Evolutionary conservation across 192 early-diverging fungal species (phyloP), one percentile per base, ranked within the genome.

Genomic region (Spinellus fusiger): DNA sequence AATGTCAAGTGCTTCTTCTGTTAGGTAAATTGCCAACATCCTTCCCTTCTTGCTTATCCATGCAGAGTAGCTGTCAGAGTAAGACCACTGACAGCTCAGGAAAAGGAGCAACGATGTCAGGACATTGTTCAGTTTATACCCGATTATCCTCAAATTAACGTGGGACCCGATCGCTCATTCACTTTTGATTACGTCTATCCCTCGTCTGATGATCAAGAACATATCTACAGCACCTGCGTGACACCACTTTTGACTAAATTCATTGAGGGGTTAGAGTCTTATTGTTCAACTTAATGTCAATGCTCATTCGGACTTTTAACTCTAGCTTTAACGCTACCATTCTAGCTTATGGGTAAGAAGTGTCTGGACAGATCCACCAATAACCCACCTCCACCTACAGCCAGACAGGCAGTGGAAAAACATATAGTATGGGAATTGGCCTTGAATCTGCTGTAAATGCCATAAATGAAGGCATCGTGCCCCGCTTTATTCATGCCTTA

Each of bases 391-490:
- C n/a, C n/a, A n/a, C n/a, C n/a, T n/a, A n/a, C n/a, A n/a, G 92
- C 9, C 91, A 98, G 77, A 96, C 94, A 5, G 93, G 91, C 9
- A 87, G 86, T 22, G 96, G 96, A 44, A 98, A 98, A 73, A 96
- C 96, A 18, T 89, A 86, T 68, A 97, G 92, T 13, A 98, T 98
- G 95, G 93, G 93, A 34, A 93, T 93, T 4, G 83, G 77, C 16
- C 52, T 58, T 29, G 58, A 58, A 58, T 47, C 16, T 37, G 29
- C 26, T 28, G 3, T 34, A 15, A 51, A 25, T 33, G 18, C 38
- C 4, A 50, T 38, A 15, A 10, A 16, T 25, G 2, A 44, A 67
- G 65, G 89, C 34, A 86, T 91, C 33, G 84, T 91, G 56, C 89
- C 89, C 25, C 74, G 86, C 15, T 81, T 87, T 13, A 82, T 91